Percentiles rank a stretch among this genome's conserved stretches.
These are phyloP conservation scores for Blastocystis sp. DNA, from an alignment of 352 stramenopile genomes.

Conservation along the genomic window DNA sequence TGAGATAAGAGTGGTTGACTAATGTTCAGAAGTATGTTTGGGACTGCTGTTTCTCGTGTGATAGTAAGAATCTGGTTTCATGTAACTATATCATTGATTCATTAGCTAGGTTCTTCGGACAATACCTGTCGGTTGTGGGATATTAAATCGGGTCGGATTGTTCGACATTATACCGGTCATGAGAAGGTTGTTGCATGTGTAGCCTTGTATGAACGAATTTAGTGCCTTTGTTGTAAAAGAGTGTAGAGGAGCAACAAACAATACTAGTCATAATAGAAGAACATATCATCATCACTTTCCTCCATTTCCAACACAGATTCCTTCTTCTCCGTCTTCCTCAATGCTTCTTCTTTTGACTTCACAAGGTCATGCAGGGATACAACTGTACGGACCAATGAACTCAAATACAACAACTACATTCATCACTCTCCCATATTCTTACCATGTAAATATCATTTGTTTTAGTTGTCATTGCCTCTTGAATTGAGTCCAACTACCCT, in stretches of 20 bases:
- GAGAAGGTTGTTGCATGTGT: constrained; percentile 60
- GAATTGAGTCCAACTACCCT: constrained; percentile 45
- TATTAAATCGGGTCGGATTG: constrained; percentile 26
- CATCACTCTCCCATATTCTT: not conserved
- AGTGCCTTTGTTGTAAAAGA: constrained; percentile 5
- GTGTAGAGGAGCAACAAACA: constrained; percentile 17
- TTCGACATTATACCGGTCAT: constrained; percentile 66
- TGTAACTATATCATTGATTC: not conserved
- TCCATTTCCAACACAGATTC: not conserved
- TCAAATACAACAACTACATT: constrained; percentile 59
- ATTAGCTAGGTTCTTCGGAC: constrained; percentile 25
- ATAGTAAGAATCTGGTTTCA: constrained; percentile 62
- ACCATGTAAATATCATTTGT: constrained; percentile 67
- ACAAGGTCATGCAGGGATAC: constrained; percentile 62
- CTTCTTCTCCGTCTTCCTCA: constrained; percentile 54
- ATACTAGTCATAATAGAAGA: constrained; percentile 15
- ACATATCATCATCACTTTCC: not conserved
- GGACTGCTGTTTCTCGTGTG: constrained; percentile 60
- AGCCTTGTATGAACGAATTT: constrained; percentile 39
- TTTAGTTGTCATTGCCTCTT: constrained; percentile 51
- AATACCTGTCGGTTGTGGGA: constrained; percentile 63
- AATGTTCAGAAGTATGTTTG: constrained; percentile 48
- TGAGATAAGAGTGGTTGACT: not conserved
- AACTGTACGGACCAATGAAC: constrained; percentile 35
- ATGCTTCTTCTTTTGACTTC: constrained; percentile 39